A percentile compares a stretch with the other conserved stretches of the same genome.
These are phyloP conservation scores for Amyloporia xantha DNA, from an alignment of 768 basidiomycete genomes.

Conservation along the genomic window DNA sequence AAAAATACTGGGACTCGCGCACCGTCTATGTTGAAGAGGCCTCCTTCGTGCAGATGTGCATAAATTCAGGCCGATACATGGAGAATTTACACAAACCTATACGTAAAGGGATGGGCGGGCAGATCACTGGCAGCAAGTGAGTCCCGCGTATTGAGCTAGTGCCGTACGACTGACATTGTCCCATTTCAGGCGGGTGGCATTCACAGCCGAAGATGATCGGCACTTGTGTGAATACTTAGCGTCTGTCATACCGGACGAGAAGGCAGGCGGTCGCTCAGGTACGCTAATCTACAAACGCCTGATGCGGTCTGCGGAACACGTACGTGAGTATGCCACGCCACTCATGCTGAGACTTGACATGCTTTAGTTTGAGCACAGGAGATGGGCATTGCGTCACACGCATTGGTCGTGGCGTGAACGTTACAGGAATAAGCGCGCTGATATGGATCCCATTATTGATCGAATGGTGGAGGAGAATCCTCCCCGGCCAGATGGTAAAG, in stretches of 20 bases:
- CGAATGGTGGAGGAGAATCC: conserved; percentile 7
- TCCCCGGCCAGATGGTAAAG: conserved; percentile 12
- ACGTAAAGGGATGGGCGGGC: conserved; percentile 6
- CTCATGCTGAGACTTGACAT: not conserved
- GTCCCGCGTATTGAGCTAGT: not conserved
- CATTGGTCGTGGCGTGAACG: conserved; percentile 85
- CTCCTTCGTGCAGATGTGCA: conserved; percentile 10
- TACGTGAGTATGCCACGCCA: not conserved
- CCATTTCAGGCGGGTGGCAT: conserved; percentile 1
- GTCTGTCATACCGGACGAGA: not conserved
- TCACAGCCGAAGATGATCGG: conserved; percentile 3
- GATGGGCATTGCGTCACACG: conserved; percentile 71
- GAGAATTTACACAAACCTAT: not conserved
- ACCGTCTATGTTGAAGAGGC: conserved; percentile 8
- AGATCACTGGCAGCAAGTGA: not conserved
- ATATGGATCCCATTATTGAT: conserved; percentile 39
- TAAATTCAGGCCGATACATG: conserved; percentile 1
- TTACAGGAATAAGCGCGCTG: conserved; percentile 67
- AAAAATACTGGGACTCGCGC: conserved; percentile 5
- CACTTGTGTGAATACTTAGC: conserved; percentile 3
- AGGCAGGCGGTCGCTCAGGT: conserved; percentile 1
- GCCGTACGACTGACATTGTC: too few relatives aligned
- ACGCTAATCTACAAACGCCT: conserved; percentile 1
- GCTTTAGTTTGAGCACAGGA: conserved; percentile 15
- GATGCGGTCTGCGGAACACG: not conserved